These are phyloP conservation scores for Stemphylium vesicarium DNA, from an alignment of 2,329 filamentous ascomycete genomes.

Conservation along the genomic window DNA sequence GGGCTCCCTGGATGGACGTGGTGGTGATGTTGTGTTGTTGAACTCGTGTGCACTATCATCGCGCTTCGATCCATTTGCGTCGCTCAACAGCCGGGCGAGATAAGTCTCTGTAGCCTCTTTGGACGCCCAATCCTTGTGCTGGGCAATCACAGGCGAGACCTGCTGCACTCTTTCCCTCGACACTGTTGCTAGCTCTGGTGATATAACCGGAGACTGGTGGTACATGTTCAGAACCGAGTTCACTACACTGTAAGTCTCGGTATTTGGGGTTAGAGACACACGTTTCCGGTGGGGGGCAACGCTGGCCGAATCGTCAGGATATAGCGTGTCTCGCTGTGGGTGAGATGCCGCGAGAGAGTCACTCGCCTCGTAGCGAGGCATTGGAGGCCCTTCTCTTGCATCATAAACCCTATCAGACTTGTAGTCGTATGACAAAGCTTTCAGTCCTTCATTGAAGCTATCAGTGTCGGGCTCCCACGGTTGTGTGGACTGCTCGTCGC, in stretches of 20 bases:
- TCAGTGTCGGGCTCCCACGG: conserved; percentile 17
- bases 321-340: conserved; percentile 41
- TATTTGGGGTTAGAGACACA: conserved; percentile 45
- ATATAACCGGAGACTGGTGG: conserved; percentile 46
- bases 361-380: conserved; percentile 38
- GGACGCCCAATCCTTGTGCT: conserved; percentile 61
- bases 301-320: conserved; percentile 49
- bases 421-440: conserved; percentile 20
- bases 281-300: conserved; percentile 42
- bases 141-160: conserved; percentile 60
- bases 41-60: conserved; percentile 18
- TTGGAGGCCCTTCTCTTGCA: conserved; percentile 13
- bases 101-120: conserved; percentile 63
- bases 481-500: conserved; percentile 41
- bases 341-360: conserved; percentile 43
- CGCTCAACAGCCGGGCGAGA: conserved; percentile 55
- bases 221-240: conserved; percentile 51
- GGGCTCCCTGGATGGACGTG: conserved; percentile 25
- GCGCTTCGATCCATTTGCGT: conserved; percentile 42
- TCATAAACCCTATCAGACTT: conserved; percentile 24
- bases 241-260: conserved; percentile 53
- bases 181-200: conserved; percentile 49
- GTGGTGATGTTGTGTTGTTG: conserved; percentile 12
- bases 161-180: conserved; percentile 52
- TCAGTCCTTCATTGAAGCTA: conserved; percentile 19